Percentiles rank a stretch among this genome's conserved stretches.
These are phyloP conservation scores for Aspergillus jensenii DNA, from an alignment of 2,329 filamentous ascomycete genomes.

Conservation along the genomic window DNA sequence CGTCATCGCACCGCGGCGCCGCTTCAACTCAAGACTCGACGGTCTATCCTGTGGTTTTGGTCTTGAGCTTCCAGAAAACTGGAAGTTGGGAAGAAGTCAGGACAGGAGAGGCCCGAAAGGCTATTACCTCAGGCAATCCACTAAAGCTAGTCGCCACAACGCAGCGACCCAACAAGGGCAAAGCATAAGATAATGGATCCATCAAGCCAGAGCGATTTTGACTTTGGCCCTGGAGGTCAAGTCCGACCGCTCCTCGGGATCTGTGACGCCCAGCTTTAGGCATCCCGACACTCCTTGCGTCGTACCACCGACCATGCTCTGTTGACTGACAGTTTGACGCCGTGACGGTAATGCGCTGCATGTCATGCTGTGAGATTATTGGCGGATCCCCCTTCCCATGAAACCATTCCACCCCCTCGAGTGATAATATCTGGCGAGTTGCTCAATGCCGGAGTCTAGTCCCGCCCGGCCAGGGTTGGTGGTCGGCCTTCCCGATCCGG, in stretches of 20 bases:
- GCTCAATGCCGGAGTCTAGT: background rate
- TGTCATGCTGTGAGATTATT: background rate
- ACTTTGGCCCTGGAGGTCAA: background rate
- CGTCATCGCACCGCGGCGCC: too few species aligned
- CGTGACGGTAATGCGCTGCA: conserved; percentile 1
- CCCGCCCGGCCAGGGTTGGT: conserved; percentile 5
- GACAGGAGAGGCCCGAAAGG: background rate
- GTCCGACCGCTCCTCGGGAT: conserved; percentile 18
- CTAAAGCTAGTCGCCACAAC: background rate
- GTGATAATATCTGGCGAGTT: background rate
- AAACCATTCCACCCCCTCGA: background rate
- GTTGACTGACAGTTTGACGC: conserved; percentile 15
- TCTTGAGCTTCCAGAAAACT: too few species aligned
- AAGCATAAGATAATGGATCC: background rate
- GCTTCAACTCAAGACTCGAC: too few species aligned
- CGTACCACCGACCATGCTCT: conserved; percentile 19
- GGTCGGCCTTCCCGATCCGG: conserved; percentile 26
- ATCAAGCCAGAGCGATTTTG: background rate
- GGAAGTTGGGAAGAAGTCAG: too few species aligned
- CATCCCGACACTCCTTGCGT: conserved; percentile 27
- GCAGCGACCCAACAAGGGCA: background rate
- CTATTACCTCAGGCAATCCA: background rate
- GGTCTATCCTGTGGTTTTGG: too few species aligned
- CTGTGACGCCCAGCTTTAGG: conserved; percentile 16
- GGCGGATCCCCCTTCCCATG: background rate